These are phyloP conservation scores for Vanrija sp. DNA, from an alignment of 1,284 basidiomycete species.

Conservation along the genomic window DNA sequence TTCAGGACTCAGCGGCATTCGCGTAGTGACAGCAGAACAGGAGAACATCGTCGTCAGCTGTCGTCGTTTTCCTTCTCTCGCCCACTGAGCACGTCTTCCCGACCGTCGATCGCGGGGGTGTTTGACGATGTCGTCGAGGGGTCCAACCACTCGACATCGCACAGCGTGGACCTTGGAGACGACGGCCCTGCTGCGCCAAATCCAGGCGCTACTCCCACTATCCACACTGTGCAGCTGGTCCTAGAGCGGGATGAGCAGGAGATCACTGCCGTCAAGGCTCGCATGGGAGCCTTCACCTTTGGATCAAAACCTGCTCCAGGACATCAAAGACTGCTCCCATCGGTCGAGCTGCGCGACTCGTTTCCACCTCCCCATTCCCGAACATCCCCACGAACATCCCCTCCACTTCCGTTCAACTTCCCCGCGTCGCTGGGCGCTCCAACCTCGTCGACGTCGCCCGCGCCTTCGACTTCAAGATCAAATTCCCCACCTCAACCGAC, in stretches of 20 bases:
- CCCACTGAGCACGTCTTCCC: background rate
- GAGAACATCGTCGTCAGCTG: slow-evolving; percentile 13
- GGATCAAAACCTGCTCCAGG: slow-evolving; percentile 27
- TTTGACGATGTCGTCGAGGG: slow-evolving; percentile 10
- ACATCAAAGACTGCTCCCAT: slow-evolving; percentile 9
- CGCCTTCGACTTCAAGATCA: slow-evolving; percentile 19
- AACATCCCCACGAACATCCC: slow-evolving; percentile 10
- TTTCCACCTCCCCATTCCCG: slow-evolving; percentile 5
- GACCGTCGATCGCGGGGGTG: slow-evolving; percentile 7
- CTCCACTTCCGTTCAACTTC: slow-evolving; percentile 4
- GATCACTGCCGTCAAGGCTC: slow-evolving; percentile 18
- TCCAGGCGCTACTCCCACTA: slow-evolving; percentile 4
- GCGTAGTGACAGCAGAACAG: background rate
- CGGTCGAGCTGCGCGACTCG: slow-evolving; percentile 8
- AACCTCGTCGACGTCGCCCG: slow-evolving; percentile 7
- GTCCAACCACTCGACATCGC: background rate
- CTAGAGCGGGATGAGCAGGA: slow-evolving; percentile 7
- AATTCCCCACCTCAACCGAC: slow-evolving; percentile 5
- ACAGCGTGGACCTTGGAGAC: background rate
- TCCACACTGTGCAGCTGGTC: no score
- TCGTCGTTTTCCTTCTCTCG: slow-evolving; percentile 15
- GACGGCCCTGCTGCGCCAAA: background rate
- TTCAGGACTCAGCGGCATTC: background rate
- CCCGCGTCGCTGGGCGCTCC: background rate
- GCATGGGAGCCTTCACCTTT: slow-evolving; percentile 38